Percentiles rank a stretch among this genome's conserved stretches.
These are phyloP conservation scores for Monosporascus ibericus DNA, from an alignment of 2,329 filamentous ascomycete species.

Conservation along the genomic window DNA sequence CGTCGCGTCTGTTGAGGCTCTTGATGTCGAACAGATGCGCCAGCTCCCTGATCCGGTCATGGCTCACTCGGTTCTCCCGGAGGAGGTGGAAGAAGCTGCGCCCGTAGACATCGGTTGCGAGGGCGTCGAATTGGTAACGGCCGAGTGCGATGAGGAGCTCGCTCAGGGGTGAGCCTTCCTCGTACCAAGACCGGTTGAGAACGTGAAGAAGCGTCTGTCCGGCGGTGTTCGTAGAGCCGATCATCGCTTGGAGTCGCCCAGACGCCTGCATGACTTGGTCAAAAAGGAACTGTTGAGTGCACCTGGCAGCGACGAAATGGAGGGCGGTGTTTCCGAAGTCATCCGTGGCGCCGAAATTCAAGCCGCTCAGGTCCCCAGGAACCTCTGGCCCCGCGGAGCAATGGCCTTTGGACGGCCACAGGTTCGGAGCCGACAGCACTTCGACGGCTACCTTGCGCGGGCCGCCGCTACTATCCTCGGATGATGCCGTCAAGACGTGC, in stretches of 20 bases:
- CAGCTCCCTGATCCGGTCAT: constrained; percentile 12
- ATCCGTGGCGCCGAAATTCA: constrained; percentile 34
- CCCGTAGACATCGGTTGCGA: constrained; percentile 24
- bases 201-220: constrained; percentile 27
- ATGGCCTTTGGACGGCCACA: constrained; percentile 4
- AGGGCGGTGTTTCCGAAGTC: constrained; percentile 48
- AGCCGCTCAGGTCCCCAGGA: constrained; percentile 19
- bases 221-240: constrained; percentile 22
- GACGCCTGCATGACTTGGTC: constrained; percentile 12
- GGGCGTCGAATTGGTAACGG: constrained; percentile 15
- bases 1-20: constrained; percentile 38
- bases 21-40: constrained; percentile 21
- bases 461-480: constrained; percentile 20
- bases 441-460: constrained; percentile 26
- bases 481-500: constrained; percentile 17
- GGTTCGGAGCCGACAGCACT: constrained; percentile 2
- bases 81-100: constrained; percentile 28
- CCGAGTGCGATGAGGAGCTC: constrained; percentile 16
- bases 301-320: constrained; percentile 28
- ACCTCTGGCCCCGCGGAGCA: constrained; percentile 10
- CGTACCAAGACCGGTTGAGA: constrained; percentile 25
- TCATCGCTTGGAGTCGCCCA: constrained; percentile 13
- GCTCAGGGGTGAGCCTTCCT: constrained; percentile 13
- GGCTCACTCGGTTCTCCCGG: constrained; percentile 12
- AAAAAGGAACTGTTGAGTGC: constrained; percentile 13